Base-by-base conservation (phyloP, 768 basidiomycete genomes). In the Collybiopsis luxurians region DNA sequence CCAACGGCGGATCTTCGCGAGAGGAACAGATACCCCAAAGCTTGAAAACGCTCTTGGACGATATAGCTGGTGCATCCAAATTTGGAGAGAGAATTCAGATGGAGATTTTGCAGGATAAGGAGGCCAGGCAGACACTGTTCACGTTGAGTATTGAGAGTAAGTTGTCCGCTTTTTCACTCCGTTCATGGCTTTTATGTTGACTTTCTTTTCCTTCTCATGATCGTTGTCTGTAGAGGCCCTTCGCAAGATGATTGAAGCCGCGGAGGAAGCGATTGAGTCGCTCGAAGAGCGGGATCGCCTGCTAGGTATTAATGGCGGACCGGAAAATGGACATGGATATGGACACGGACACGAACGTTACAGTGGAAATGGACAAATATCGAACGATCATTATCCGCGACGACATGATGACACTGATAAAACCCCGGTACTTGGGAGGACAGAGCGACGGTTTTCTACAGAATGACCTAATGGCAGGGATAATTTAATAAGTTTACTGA, bases 21-120 rank as follows among this genome's bases (percentile, higher is more conserved):
- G 31, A 53, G 17, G 59, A 66, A 1, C 26, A 50, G 10, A 49
- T 74, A 4, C 74, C 74, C 7, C 62, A 64, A 2, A 67, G 70
- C 3, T 45, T 75, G 51, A 67, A 58, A 59, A 59, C 64, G 53
- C 40, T 75, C 51, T 60, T 75, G 63, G 63, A 71, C 36, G 72
- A 73, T 54, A 67, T 75, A 12, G 64, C 69, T 1, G 70, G 69
- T 9, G 64, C 66, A n/a, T 69, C 70, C 59, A 66, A 59, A 48
- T 51, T 74, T 17, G 66, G 67, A 10, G 67, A 71, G 60, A 60
- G 64, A 58, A 61, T 71, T 13, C 67, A 69, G 59, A 58, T 62
- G 52, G 72, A 73, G 59, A 69, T 73, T 28, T 57, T 73, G 46
- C 66, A 67, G 44, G 73, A 74, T 49, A 56, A 63, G 23, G 67